A percentile compares a stretch with the other conserved stretches of the same genome.
Conservation (phyloP, 1,139 yeast genomes). For the Yamadazyma kanchanaburiensis region DNA sequence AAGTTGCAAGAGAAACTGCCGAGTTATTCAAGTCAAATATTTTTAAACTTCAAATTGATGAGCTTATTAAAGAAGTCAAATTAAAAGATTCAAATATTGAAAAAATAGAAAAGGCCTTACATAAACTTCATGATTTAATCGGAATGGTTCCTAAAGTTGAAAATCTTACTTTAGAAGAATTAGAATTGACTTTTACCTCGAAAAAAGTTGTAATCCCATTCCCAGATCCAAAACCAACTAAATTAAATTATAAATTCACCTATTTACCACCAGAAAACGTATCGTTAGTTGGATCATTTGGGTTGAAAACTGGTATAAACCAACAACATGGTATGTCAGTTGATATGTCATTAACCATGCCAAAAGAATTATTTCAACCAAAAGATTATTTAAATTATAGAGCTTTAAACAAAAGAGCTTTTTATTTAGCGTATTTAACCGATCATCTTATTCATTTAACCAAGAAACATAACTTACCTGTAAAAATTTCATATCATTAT, state of each 20-base stretch:
- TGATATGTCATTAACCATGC: conserved; percentile 84
- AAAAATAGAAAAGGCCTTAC: conserved; percentile 73
- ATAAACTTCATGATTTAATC: conserved; percentile 68
- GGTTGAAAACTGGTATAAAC: conserved; percentile 71
- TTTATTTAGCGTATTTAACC: conserved; percentile 76
- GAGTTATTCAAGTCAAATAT: conserved; percentile 92
- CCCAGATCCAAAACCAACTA: conserved; percentile 81
- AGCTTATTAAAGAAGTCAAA: conserved; percentile 73
- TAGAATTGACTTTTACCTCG: conserved; percentile 44
- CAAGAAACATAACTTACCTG: conserved; percentile 51
- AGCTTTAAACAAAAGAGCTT: conserved; percentile 85
- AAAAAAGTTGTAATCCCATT: conserved; percentile 68
- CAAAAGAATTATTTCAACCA: conserved; percentile 65
- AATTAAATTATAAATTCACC: conserved; percentile 66
- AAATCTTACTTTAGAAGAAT: conserved; percentile 51
- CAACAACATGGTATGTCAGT: conserved; percentile 53
- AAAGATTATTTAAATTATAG: conserved; percentile 91
- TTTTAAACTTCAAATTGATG: conserved; percentile 92
- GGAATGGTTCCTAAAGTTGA: conserved; percentile 57
- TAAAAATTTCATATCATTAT: conserved; percentile 55
- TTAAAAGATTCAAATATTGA: conserved; percentile 66
- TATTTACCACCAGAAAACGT: conserved; percentile 73
- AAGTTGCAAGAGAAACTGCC: conserved; percentile 88
- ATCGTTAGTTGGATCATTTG: conserved; percentile 84
- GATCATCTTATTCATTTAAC: conserved; percentile 56